These are phyloP conservation scores for Coemansia aciculifera DNA, from an alignment of 192 early-diverging fungal genomes.

Conservation along the genomic window DNA sequence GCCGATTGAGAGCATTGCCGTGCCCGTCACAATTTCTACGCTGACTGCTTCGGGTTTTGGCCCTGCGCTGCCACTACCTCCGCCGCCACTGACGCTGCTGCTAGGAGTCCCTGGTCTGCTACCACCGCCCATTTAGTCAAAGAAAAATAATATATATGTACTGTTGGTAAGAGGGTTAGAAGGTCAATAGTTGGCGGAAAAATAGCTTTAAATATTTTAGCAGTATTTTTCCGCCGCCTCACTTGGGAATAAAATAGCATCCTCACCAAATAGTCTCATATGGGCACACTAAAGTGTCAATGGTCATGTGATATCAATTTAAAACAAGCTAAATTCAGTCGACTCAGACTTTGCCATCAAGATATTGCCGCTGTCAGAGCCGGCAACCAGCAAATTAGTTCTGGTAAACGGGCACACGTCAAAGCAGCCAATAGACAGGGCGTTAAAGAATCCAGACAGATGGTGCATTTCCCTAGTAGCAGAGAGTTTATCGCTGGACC, in stretches of 20 bases:
- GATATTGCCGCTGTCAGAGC: conserved; percentile 54
- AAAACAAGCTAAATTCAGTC: conserved; percentile 16
- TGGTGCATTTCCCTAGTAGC: conserved; percentile 13
- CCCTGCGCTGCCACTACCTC: neutral
- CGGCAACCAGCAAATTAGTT: conserved; percentile 43
- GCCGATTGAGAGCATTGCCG: conserved; percentile 56
- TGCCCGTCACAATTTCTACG: conserved; percentile 14
- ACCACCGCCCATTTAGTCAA: conserved; percentile 22
- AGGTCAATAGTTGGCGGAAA: neutral
- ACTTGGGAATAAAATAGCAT: neutral
- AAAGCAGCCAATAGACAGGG: conserved; percentile 46
- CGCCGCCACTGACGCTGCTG: neutral
- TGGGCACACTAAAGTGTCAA: neutral
- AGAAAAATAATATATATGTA: neutral
- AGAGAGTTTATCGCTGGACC: conserved; percentile 7
- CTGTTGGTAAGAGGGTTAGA: neutral
- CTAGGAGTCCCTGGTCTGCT: conserved; percentile 48
- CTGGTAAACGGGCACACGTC: conserved; percentile 46
- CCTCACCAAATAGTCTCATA: neutral
- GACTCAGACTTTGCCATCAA: conserved; percentile 34
- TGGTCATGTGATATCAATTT: neutral
- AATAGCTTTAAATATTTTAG: neutral
- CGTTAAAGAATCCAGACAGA: conserved; percentile 48
- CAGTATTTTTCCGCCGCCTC: neutral
- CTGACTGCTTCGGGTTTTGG: conserved; percentile 31